Percentiles rank a stretch among this genome's conserved stretches.
Evolutionary conservation across 2,329 filamentous ascomycete species (phyloP).

Genomic region (Penicillium sp.): DNA sequence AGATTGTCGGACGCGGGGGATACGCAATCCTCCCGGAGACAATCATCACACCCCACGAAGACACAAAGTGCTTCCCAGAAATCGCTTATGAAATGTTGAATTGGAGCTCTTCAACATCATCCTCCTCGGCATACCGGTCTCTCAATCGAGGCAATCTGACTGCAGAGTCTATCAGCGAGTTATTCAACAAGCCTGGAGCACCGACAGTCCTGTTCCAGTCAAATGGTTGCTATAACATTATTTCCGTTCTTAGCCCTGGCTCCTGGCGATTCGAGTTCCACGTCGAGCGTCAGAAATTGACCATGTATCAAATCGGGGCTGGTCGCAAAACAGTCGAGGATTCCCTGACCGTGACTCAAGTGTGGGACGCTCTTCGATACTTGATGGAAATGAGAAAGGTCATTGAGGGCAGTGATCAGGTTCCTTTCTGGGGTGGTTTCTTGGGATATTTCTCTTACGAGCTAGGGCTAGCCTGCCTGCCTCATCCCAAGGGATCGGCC

Average conservation of each 20-base stretch:
- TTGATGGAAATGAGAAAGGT: slow-evolving; percentile 47
- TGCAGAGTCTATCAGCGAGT: slow-evolving; percentile 38
- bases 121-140: slow-evolving; percentile 28
- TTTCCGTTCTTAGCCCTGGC: slow-evolving; percentile 38
- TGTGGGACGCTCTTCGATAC: slow-evolving; percentile 41
- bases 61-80: slow-evolving; percentile 28
- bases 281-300: slow-evolving; percentile 25
- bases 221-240: slow-evolving; percentile 39
- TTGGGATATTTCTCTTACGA: slow-evolving; percentile 87
- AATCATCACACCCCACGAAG: slow-evolving; percentile 22
- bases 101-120: slow-evolving; percentile 36
- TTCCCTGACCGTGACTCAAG: slow-evolving; percentile 24
- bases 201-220: slow-evolving; percentile 49
- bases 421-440: slow-evolving; percentile 77
- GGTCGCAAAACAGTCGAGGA: slow-evolving; percentile 17
- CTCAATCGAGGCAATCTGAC: slow-evolving; percentile 27
- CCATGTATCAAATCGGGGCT: slow-evolving; percentile 24
- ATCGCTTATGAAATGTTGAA: slow-evolving; percentile 52
- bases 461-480: slow-evolving; percentile 64
- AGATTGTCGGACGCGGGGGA: slow-evolving; percentile 29
- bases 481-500: slow-evolving; percentile 50
- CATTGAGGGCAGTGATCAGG: slow-evolving; percentile 33
- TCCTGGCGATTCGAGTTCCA: slow-evolving; percentile 44
- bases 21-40: slow-evolving; percentile 22
- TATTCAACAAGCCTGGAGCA: slow-evolving; percentile 34